Base-by-base conservation (phyloP, 805 yeast genomes). In the Candida tibetensis region DNA sequence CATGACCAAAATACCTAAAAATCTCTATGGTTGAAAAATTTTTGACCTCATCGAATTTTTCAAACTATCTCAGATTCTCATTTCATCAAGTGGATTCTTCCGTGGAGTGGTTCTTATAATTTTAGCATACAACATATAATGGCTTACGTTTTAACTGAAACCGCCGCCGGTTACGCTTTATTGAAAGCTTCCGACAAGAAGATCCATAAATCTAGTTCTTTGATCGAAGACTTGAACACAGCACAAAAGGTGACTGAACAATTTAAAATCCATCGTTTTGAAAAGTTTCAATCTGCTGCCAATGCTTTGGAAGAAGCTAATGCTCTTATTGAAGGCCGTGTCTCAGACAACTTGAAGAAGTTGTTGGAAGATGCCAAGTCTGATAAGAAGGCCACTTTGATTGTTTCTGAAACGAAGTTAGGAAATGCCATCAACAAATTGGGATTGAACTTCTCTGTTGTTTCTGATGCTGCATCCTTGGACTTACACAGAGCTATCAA, bases 121-220 rank as follows among this genome's bases (percentile, higher is more conserved):
- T 21, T 10, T 21, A 21, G 25, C 25, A 21, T 21, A 21, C 25
- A 21, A 21, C 25, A 7, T 10, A 22, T 18, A 13, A 85, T 85
- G 95, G 84, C 93, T 47, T 85, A 74, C 77, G 89, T 91, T 60
- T 80, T 91, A 64, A 85, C 98, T 45, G 99, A 93, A 75, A 93
- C 99, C 49, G 86, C 99, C 48, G 99, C 99, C 37, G 99, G 99
- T 61, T 93, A 93, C 66, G 99, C 99, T 61, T 77, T 93, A 61
- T 79, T 93, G 63, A 93, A 93, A 74, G 96, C 97, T 41, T 83
- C 96, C 48, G 98, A 93, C 76, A 93, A 93, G 76, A 91, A 91
- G 76, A 83, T 93, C 57, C 83, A 91, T 78, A 91, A 90, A 72
- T 81, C 93, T 17, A 64, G 84, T 39, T 62, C 80, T 42, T 70